A percentile compares a stretch with the other conserved stretches of the same genome.
Conservation (phyloP, 202 grass and related monocot genomes). For the Thinopyrum obtusiflorum region DNA sequence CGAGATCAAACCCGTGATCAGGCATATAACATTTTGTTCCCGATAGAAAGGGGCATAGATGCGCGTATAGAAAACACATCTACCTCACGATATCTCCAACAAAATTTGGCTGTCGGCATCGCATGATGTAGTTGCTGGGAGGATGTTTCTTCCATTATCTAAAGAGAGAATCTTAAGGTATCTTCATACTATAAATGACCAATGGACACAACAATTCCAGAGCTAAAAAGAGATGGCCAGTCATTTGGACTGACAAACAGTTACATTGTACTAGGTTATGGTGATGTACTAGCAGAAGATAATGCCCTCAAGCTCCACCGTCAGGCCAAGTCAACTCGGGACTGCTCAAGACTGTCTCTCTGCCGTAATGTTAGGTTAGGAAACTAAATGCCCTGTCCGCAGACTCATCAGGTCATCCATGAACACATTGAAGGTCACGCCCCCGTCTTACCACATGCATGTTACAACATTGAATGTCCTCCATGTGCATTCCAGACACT, state of each 20-base stretch:
- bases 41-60: too few species aligned
- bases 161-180: not conserved
- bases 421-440: slow-evolving; percentile 33
- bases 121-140: not conserved
- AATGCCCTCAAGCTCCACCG: slow-evolving; percentile 19
- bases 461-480: slow-evolving; percentile 41
- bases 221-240: not conserved
- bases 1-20: not conserved
- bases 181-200: not conserved
- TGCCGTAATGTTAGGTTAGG: slow-evolving; percentile 28
- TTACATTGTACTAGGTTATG: slow-evolving; percentile 6
- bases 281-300: slow-evolving; percentile 16
- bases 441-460: slow-evolving; percentile 30
- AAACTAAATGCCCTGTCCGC: slow-evolving; percentile 33
- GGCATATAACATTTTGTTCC: not conserved
- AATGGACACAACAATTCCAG: not conserved
- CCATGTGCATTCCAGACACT: slow-evolving; percentile 40
- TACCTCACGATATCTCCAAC: not conserved
- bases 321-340: slow-evolving; percentile 9
- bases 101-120: not conserved
- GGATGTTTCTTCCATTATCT: not conserved
- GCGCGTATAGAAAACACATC: not conserved
- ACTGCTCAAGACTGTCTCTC: slow-evolving; percentile 24
- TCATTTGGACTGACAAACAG: slow-evolving; percentile 5
- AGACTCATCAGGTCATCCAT: slow-evolving; percentile 33